A percentile compares a stretch with the other conserved stretches of the same genome.
These are phyloP conservation scores for Heliosperma pusillum DNA, from an alignment of 148 eudicot genomes.

Conservation along the genomic window DNA sequence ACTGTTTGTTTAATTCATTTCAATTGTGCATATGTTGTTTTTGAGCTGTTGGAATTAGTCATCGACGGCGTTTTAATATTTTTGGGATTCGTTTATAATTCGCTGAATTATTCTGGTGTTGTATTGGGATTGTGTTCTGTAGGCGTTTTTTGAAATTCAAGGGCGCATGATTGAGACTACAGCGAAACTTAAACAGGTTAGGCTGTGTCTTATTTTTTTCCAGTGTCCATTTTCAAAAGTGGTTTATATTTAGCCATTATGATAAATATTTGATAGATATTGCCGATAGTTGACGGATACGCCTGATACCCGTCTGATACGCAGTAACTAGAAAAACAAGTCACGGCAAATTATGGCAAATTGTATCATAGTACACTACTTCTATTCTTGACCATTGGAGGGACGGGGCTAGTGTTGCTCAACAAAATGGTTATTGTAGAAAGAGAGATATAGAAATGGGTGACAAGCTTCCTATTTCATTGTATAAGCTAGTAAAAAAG, in stretches of 20 bases:
- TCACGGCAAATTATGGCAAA: too few relatives aligned
- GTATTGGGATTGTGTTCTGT: constrained; percentile 2
- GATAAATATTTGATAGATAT: not conserved
- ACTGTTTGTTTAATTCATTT: not conserved
- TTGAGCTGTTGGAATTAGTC: not conserved
- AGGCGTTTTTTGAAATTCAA: constrained; percentile 91
- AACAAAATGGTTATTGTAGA: not conserved
- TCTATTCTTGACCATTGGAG: not conserved
- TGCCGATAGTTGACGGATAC: not conserved
- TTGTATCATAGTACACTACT: not conserved
- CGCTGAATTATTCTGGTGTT: not conserved
- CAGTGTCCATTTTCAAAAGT: not conserved
- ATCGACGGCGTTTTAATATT: not conserved
- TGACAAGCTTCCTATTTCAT: not conserved
- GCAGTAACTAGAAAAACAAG: not conserved
- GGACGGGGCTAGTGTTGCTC: not conserved
- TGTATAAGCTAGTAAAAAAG: not conserved
- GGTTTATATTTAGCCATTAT: not conserved
- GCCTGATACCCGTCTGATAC: not conserved
- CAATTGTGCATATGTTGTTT: not conserved
- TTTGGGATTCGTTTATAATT: not conserved
- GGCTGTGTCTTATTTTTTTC: not conserved
- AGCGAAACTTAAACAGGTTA: constrained; percentile 80
- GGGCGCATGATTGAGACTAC: constrained; percentile 82
- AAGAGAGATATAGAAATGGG: not conserved